Conservation (phyloP, 2,329 filamentous ascomycete species). For the Botryotinia globosa region DNA sequence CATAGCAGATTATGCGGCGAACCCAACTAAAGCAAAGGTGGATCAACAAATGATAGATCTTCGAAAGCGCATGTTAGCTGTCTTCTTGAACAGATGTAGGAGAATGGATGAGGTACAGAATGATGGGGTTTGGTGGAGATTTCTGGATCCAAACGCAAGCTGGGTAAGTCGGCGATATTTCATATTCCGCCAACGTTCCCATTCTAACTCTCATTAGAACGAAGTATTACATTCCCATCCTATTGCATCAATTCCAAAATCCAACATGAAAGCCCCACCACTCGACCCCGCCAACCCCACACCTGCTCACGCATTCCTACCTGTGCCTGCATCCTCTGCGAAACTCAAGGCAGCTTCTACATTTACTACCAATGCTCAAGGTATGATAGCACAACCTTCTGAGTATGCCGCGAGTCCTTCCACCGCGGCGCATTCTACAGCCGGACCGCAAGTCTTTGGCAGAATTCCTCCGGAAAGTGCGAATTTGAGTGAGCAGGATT, state of each 20-base stretch:
- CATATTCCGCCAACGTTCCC: not conserved
- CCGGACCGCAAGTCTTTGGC: constrained; percentile 62
- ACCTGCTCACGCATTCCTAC: constrained; percentile 80
- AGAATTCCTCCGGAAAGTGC: constrained; percentile 80
- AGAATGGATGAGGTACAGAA: constrained; percentile 88
- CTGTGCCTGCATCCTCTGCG: constrained; percentile 78
- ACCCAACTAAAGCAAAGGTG: constrained; percentile 96
- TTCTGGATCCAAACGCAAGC: constrained; percentile 95
- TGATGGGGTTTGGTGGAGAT: constrained; percentile 96
- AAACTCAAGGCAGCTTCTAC: constrained; percentile 63
- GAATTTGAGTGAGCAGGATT: constrained; percentile 78
- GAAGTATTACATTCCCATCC: constrained; percentile 95
- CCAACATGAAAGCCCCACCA: constrained; percentile 91
- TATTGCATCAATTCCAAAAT: constrained; percentile 87
- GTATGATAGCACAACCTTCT: constrained; percentile 54
- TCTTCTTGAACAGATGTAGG: constrained; percentile 91
- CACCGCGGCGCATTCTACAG: constrained; percentile 53
- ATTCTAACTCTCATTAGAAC: constrained; percentile 55
- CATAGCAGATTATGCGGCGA: constrained; percentile 97
- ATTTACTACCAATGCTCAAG: constrained; percentile 45
- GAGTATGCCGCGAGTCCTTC: constrained; percentile 49
- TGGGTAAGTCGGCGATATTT: constrained; percentile 64
- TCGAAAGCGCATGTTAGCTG: constrained; percentile 92
- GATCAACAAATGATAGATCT: constrained; percentile 96
- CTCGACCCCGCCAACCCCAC: constrained; percentile 91